A percentile compares a stretch with the other conserved stretches of the same genome.
Evolutionary conservation across 495 filamentous ascomycete genomes (phyloP).

Genomic region (Tetracladium setigerum): DNA sequence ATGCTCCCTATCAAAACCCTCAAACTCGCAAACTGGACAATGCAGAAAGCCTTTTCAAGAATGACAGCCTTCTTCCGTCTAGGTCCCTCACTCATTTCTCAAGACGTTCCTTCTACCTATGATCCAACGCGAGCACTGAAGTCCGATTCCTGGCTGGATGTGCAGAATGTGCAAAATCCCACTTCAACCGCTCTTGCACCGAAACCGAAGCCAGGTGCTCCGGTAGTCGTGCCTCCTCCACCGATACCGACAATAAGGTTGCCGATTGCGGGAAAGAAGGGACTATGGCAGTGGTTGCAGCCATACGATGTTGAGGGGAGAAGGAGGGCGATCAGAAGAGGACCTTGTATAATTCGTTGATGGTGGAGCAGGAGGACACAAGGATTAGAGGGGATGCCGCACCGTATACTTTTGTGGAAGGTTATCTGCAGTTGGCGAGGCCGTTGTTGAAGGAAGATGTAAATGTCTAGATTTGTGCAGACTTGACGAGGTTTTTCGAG

Average conservation of each 20-base stretch:
- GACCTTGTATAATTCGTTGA: conserved; percentile 19
- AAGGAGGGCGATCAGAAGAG: conserved; percentile 1
- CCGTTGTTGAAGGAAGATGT: no score
- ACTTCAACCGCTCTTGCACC: background rate
- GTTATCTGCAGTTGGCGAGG: conserved; percentile 32
- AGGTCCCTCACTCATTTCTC: conserved; percentile 31
- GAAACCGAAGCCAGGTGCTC: background rate
- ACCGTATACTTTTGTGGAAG: conserved; percentile 38
- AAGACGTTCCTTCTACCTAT: conserved; percentile 17
- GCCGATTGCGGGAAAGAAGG: conserved; percentile 16
- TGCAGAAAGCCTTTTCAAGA: conserved; percentile 28
- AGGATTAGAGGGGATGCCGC: conserved; percentile 25
- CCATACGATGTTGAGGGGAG: conserved; percentile 23
- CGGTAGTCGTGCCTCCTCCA: conserved; percentile 7
- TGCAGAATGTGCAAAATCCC: background rate
- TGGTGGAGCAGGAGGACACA: conserved; percentile 19
- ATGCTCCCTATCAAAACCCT: conserved; percentile 31
- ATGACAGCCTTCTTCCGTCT: conserved; percentile 42
- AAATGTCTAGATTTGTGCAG: no score
- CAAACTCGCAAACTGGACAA: conserved; percentile 34
- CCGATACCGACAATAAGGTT: conserved; percentile 12
- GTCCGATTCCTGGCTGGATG: background rate
- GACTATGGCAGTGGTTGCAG: conserved; percentile 41
- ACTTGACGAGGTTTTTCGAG: no score
- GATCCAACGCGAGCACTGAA: conserved; percentile 1